A percentile compares a stretch with the other conserved stretches of the same genome.
Conservation (phyloP, 2,329 filamentous ascomycete genomes). For the Trichoderma breve region DNA sequence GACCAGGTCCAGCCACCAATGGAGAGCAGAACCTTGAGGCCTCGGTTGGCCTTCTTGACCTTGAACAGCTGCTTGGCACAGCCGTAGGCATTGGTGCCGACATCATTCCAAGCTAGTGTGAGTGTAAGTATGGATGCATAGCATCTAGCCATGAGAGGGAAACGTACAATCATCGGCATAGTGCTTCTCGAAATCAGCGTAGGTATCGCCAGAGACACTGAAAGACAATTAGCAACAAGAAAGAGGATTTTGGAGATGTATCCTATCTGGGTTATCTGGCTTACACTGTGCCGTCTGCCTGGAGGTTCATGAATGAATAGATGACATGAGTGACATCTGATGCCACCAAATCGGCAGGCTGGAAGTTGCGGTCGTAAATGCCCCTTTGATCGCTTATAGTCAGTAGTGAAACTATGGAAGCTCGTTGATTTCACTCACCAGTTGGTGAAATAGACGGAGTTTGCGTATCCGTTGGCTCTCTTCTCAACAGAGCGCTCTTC, state of each 20-base stretch:
- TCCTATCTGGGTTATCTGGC: conserved; percentile 24
- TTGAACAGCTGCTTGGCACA: conserved; percentile 76
- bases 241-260: background rate
- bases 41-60: conserved; percentile 73
- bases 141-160: too few species aligned
- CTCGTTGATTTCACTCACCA: conserved; percentile 37
- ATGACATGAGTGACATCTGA: conserved; percentile 73
- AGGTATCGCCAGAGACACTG: conserved; percentile 64
- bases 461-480: conserved; percentile 29
- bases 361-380: conserved; percentile 73
- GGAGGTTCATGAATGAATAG: conserved; percentile 78
- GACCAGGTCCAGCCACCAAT: conserved; percentile 89
- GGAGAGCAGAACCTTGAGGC: conserved; percentile 73
- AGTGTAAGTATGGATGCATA: background rate
- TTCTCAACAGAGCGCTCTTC: conserved; percentile 21
- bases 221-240: background rate
- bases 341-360: conserved; percentile 67
- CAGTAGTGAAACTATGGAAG: background rate
- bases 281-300: conserved; percentile 68
- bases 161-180: conserved; percentile 62
- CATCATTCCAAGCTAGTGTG: conserved; percentile 54
- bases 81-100: conserved; percentile 73
- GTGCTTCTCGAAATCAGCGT: conserved; percentile 70
- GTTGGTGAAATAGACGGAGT: conserved; percentile 50
- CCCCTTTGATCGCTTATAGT: conserved; percentile 46